Base-by-base conservation (phyloP, 1,284 basidiomycete genomes). In the Apiotrichum porosum region DNA sequence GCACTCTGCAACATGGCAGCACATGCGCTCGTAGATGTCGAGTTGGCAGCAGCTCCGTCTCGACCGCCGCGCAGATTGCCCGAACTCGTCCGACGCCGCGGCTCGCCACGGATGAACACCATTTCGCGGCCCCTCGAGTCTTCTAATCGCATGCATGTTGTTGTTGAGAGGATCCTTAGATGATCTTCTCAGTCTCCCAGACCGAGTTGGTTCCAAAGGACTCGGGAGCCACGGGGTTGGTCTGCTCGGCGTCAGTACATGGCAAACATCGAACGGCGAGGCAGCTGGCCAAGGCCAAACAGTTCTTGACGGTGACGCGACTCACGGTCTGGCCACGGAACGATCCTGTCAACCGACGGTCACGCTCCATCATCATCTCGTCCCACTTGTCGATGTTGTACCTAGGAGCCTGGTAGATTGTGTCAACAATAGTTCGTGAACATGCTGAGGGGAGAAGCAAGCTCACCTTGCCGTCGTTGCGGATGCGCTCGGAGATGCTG, bases 301-400 rank as follows among this genome's bases (percentile, higher is more conserved):
- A n/a, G n/a, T 36, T 9, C n/a, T 21, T 13, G 9, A 21, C 8
- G 14, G 21, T 12, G 10, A 21, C 14, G 17, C 10, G 12, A 60
- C 86, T 67, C 69, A 92, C 91, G 70, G 79, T 78, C 72, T 95
- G 91, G 43, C 89, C 89, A 60, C 92, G 80, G 63, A 76, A 66
- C 66, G 87, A 86, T 17, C 92, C 92, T n/a, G 91, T 94, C 69
- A 97, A 73, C 60, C 87, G 78, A 66, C 80, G 78, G 76, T 97
- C 92, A 51, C 91, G 78, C 65, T 84, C 82, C 85, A 94, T 89
- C 89, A 97, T 89, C 86, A 89, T 88, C 47, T 86, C 80, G 57
- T 97, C 91, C 90, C 90, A 95, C 26, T 79, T 74, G 65, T 95
- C 92, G 33, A 92, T 68, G 49, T 81, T 79, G 69, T 93, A 90